phyloP scores from a whole-genome alignment of 495 filamentous ascomycete species.

The Penicillium waksmanii region DNA sequence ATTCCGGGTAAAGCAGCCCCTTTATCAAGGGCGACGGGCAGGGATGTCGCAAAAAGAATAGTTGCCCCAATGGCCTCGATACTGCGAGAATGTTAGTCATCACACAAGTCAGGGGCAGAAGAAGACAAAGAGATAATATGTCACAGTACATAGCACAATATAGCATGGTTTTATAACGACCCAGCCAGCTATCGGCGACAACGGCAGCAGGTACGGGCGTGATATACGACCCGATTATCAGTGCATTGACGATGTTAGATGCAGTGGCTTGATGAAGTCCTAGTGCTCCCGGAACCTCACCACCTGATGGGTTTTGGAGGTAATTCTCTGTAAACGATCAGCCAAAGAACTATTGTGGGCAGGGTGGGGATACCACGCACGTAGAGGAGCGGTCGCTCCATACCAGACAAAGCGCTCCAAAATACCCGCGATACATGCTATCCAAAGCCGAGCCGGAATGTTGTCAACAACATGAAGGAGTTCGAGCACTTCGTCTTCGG shows the following conservation, averaged over 20 bases:
- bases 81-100: conserved; percentile 10
- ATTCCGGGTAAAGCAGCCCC: conserved; percentile 31
- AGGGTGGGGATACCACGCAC: conserved; percentile 9
- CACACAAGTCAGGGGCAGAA: neutral
- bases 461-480: conserved; percentile 22
- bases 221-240: conserved; percentile 11
- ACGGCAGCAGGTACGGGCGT: conserved; percentile 12
- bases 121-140: neutral
- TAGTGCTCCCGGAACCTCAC: conserved; percentile 17
- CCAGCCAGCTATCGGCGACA: conserved; percentile 15
- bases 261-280: conserved; percentile 12
- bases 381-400: conserved; percentile 18
- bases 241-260: conserved; percentile 13
- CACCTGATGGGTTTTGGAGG: conserved; percentile 16
- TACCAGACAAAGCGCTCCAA: conserved; percentile 26
- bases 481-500: conserved; percentile 20
- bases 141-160: conserved; percentile 17
- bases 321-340: conserved; percentile 20
- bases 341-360: neutral
- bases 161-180: conserved; percentile 16
- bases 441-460: conserved; percentile 16
- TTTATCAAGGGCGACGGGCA: conserved; percentile 30
- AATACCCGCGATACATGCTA: conserved; percentile 12
- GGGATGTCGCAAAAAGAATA: conserved; percentile 31
- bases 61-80: conserved; percentile 30